Percentiles rank a stretch among this genome's conserved stretches.
Evolutionary conservation across 805 yeast genomes (phyloP).

Genomic region (Priceomyces medius): DNA sequence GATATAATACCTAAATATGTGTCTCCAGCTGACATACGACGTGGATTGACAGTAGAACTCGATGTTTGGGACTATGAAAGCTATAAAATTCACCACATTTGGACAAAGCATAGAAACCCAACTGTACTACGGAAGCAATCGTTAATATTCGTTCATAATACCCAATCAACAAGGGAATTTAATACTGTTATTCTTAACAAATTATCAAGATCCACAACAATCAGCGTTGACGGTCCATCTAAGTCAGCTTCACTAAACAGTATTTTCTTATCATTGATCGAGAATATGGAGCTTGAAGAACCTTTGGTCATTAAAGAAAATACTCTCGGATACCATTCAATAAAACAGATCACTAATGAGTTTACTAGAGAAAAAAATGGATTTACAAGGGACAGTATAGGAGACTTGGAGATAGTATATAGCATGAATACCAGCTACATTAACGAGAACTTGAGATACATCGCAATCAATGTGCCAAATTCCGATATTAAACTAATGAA

Average conservation of each 20-base stretch:
- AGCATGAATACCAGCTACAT: slow-evolving; percentile 3
- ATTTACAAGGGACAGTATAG: slow-evolving; percentile 3
- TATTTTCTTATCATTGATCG: slow-evolving; percentile 3
- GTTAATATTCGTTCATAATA: slow-evolving; percentile 10
- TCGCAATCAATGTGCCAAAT: slow-evolving; percentile 21
- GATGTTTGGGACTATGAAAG: slow-evolving; percentile 3
- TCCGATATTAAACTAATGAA: slow-evolving; percentile 13
- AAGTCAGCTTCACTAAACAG: slow-evolving; percentile 2
- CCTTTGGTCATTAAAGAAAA: slow-evolving; percentile 12
- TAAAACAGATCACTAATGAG: slow-evolving; percentile 8
- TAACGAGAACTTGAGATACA: slow-evolving; percentile 18
- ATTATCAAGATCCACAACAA: slow-evolving; percentile 7
- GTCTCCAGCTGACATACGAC: slow-evolving; percentile 10
- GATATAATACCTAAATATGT: slow-evolving; percentile 10
- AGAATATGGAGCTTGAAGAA: slow-evolving; percentile 6
- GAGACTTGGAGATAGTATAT: slow-evolving; percentile 10
- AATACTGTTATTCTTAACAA: slow-evolving; percentile 11
- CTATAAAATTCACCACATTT: slow-evolving; percentile 7
- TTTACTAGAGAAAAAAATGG: slow-evolving; percentile 4
- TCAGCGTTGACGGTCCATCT: not conserved
- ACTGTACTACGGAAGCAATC: slow-evolving; percentile 11
- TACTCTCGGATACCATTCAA: slow-evolving; percentile 6
- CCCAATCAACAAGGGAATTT: slow-evolving; percentile 5
- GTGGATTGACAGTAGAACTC: slow-evolving; percentile 10
- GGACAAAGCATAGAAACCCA: slow-evolving; percentile 4